Evolutionary conservation across 2,329 filamentous ascomycete genomes (phyloP).

Genomic region (Dendryphion nanum): DNA sequence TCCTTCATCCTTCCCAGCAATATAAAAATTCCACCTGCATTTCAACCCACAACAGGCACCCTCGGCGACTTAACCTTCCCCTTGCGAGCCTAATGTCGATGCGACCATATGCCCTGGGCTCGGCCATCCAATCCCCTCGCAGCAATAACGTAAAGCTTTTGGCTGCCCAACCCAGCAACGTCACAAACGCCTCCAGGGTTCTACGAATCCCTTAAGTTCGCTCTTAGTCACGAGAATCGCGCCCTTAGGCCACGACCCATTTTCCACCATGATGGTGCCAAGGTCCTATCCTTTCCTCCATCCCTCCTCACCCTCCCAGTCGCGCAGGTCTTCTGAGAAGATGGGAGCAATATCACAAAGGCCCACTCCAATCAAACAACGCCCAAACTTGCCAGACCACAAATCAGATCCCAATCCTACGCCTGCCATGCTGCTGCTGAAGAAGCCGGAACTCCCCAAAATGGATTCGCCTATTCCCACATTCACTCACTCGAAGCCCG

Average conservation of each 20-base stretch:
- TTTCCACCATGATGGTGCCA: slow-evolving; percentile 45
- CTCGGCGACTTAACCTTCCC: too few species aligned
- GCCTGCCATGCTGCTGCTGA: neutral
- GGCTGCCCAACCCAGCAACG: slow-evolving; percentile 13
- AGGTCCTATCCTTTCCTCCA: slow-evolving; percentile 44
- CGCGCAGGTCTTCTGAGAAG: slow-evolving; percentile 19
- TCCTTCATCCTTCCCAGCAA: too few species aligned
- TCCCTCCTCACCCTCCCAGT: slow-evolving; percentile 34
- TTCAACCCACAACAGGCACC: too few species aligned
- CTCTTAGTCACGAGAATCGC: too few species aligned
- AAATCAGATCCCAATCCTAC: too few species aligned
- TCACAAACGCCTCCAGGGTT: slow-evolving; percentile 19
- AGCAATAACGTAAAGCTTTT: slow-evolving; percentile 37
- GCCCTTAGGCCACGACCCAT: neutral
- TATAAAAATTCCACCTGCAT: too few species aligned
- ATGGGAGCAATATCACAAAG: slow-evolving; percentile 30
- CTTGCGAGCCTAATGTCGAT: too few species aligned
- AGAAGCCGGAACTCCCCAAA: too few species aligned
- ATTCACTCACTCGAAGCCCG: slow-evolving; percentile 40
- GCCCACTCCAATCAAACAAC: slow-evolving; percentile 13
- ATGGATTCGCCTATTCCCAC: slow-evolving; percentile 19
- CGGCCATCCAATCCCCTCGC: slow-evolving; percentile 6
- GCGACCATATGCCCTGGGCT: too few species aligned
- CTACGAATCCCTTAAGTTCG: neutral
- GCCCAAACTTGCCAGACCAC: slow-evolving; percentile 6